Conservation (phyloP, 2,329 filamentous ascomycete genomes). For the Scleromitrula shiraiana region DNA sequence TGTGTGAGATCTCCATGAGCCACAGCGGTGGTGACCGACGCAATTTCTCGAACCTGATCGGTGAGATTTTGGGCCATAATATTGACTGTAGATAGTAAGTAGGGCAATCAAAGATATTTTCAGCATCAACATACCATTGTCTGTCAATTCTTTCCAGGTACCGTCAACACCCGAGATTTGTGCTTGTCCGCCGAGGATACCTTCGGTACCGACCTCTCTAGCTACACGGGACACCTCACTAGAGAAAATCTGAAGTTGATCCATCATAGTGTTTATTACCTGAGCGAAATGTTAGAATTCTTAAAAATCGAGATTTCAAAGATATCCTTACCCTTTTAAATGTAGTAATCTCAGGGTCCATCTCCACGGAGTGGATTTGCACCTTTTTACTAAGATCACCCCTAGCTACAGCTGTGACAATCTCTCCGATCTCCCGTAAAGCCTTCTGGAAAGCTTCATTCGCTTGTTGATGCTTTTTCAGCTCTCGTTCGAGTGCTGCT, state of each 20-base stretch:
- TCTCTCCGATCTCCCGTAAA: slow-evolving; percentile 90
- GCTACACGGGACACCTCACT: slow-evolving; percentile 93
- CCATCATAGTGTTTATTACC: slow-evolving; percentile 95
- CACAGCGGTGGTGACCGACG: slow-evolving; percentile 75
- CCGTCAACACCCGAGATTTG: slow-evolving; percentile 90
- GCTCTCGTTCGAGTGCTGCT: slow-evolving; percentile 79
- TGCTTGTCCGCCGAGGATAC: slow-evolving; percentile 86
- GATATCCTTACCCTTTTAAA: slow-evolving; percentile 72
- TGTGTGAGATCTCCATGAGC: slow-evolving; percentile 76
- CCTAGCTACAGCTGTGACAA: slow-evolving; percentile 90
- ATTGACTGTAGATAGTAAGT: slow-evolving; percentile 48
- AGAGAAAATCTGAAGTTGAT: slow-evolving; percentile 92
- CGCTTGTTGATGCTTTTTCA: slow-evolving; percentile 95
- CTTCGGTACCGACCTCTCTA: slow-evolving; percentile 92
- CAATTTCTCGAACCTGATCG: slow-evolving; percentile 79
- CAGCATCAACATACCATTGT: slow-evolving; percentile 51
- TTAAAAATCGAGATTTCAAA: background rate
- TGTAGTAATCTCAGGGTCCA: slow-evolving; percentile 95
- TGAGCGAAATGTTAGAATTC: slow-evolving; percentile 9
- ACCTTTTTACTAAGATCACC: slow-evolving; percentile 97
- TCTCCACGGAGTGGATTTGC: slow-evolving; percentile 88
- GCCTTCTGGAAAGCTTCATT: slow-evolving; percentile 99
- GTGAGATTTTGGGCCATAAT: slow-evolving; percentile 79
- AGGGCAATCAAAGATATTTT: background rate
- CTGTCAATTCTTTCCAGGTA: slow-evolving; percentile 94